Base-by-base conservation (phyloP, 148 eudicot genomes). In the Beta vulgaris region DNA sequence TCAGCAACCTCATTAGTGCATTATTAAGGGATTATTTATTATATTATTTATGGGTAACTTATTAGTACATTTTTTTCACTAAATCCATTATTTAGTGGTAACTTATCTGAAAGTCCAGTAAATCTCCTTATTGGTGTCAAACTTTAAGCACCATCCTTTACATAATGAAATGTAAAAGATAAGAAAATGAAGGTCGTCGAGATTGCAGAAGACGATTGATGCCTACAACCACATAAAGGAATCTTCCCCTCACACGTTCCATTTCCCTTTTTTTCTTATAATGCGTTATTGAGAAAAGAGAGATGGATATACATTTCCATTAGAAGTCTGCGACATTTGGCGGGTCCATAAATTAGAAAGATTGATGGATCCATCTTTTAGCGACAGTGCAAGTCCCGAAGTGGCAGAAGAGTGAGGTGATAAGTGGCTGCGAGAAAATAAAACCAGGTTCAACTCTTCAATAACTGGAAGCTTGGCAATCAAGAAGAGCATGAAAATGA, bases 301-400 rank as follows among this genome's bases (percentile, higher is more conserved):
- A 46, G 70, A 65, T 85, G 37, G 70, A 65, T 85, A 53, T 87
- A 95, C 99, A 87, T 86, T 90, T 79, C 88, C 98, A 84, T 82
- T 76, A 37, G 92, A 72, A 48, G 92, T 84, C 69, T 86, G 89
- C 44, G 97, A 90, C 48, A 95, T 86, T 76, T 90, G 88, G 62
- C 98, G 98, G 77, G 89, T 90, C 98, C 98, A 95, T 57, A 76
- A 37, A 82, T 95, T 95, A 73, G 98, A 86, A 60, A 95, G 93
- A 83, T 91, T 92, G 69, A 95, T 75, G 10, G 97, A 85, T 66
- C 99, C 97, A 79, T 95, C 99, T 71, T 71, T 85, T 73, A 95
- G 77, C 70, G 97, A 92, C 86, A 88, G 74, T 13, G 96, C 84
- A 62, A 95, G 68, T 32, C 92, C 97, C 85, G 86, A 76, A 31